Base-by-base conservation (phyloP, 2,329 filamentous ascomycete genomes). In the Phoma sp. region DNA sequence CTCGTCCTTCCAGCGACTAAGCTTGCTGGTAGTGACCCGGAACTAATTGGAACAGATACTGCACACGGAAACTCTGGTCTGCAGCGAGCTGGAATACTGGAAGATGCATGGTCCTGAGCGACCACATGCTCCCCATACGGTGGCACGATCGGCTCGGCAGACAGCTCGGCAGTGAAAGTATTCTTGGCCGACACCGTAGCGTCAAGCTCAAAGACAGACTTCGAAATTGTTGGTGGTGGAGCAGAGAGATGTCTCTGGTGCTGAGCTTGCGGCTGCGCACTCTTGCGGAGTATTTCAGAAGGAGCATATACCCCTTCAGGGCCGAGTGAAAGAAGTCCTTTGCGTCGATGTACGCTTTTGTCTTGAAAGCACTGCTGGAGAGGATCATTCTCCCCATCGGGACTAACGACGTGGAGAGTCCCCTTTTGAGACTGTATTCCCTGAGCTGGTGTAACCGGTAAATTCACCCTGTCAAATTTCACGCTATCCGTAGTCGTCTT, bases 91-190 rank as follows among this genome's bases (percentile, higher is more conserved):
- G n/a, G 24, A 8, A 4, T 1, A 10, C 15, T 19, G n/a, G 21
- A n/a, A 7, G 27, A 17, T 2, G 7, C 37, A 24, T 36, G 44
- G n/a, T 32, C 6, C 24, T 6, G 43, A 25, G 25, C 36, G 3
- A 3, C 21, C 17, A n/a, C 19, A 10, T 33, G 37, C 36, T 41
- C 31, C 37, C 38, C 24, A 40, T 44, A 22, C 12, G n/a, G 7
- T 9, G 31, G 2, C 12, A 25, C 12, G 3, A 48, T 25, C 3
- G 36, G 17, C 17, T 64, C 40, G 27, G 60, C 65, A 4, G 67
- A 64, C n/a, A 70, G 47, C 35, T 67, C 60, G 13, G 62, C 60
- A 24, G 68, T 51, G 43, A 63, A 62, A 6, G 39, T 36, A 13
- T 50, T 29, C 17, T 39, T 22, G 6, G 35, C 7, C 24, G 49